Evolutionary conservation across 164 flowering plant species (phyloP).

Genomic region (Amborella trichopoda): DNA sequence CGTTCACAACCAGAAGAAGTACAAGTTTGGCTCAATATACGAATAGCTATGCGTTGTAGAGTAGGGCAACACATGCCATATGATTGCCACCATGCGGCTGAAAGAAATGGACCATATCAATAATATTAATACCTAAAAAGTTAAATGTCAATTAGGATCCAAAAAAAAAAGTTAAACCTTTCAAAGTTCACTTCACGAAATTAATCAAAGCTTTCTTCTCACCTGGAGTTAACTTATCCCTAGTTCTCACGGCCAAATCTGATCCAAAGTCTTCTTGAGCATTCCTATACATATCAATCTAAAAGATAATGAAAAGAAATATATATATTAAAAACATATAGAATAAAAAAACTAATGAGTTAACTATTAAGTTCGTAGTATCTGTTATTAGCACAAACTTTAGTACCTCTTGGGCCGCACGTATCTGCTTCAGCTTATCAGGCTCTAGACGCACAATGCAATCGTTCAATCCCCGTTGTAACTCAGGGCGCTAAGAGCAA

Average conservation of each 20-base stretch:
- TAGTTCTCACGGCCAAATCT: conserved; percentile 70
- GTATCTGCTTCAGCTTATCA: no score
- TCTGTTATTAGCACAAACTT: no score
- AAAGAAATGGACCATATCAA: not conserved
- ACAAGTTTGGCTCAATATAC: conserved; percentile 78
- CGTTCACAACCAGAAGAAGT: conserved; percentile 73
- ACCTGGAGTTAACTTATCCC: conserved; percentile 84
- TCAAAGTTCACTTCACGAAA: not conserved
- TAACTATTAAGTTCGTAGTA: no score
- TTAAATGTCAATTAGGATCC: not conserved
- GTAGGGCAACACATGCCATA: conserved; percentile 77
- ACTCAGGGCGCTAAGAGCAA: conserved; percentile 46
- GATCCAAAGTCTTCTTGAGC: conserved; percentile 68
- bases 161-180: not conserved
- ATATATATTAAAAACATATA: no score
- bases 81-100: conserved; percentile 97
- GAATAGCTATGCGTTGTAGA: conserved; percentile 63
- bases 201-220: not conserved
- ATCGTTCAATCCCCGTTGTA: conserved; percentile 15
- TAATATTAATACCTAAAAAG: not conserved
- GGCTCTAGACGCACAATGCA: not conserved
- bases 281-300: no score
- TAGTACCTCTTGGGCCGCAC: no score
- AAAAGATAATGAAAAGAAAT: no score
- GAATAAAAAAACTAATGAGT: no score